Evolutionary conservation across 1,284 basidiomycete genomes (phyloP).

Genomic region (Apiotrichum montevideense): DNA sequence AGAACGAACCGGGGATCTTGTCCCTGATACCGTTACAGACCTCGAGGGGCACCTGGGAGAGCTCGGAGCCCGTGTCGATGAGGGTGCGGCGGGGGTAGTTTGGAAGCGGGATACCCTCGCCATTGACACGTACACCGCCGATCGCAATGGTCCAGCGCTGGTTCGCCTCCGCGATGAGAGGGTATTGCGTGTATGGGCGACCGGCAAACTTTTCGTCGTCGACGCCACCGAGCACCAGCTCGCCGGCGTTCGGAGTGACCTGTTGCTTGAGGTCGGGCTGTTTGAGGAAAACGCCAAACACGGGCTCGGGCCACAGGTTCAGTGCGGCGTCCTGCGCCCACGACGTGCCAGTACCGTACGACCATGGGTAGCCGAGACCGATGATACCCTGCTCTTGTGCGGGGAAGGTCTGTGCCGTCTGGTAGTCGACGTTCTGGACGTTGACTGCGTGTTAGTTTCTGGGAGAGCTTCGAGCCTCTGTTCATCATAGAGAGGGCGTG

Average conservation of each 20-base stretch:
- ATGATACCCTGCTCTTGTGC: neutral
- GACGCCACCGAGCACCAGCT: neutral
- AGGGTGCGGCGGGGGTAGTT: conserved; percentile 24
- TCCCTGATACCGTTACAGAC: conserved; percentile 61
- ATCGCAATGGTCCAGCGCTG: conserved; percentile 1
- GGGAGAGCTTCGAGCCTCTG: too few species aligned
- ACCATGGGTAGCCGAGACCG: neutral
- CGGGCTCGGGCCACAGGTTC: neutral
- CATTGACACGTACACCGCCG: neutral
- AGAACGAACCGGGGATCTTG: conserved; percentile 60
- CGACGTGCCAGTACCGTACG: neutral
- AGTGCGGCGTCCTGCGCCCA: neutral
- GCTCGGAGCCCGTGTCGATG: conserved; percentile 67
- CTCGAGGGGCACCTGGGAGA: conserved; percentile 69
- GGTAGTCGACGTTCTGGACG: conserved; percentile 35
- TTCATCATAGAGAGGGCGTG: too few species aligned
- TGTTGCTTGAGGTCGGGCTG: conserved; percentile 21
- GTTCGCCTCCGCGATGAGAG: neutral
- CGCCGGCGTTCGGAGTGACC: neutral
- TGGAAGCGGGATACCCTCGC: neutral
- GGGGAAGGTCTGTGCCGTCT: neutral
- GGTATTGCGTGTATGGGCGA: conserved; percentile 59
- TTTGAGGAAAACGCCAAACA: conserved; percentile 1
- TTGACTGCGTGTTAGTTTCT: conserved; percentile 51
- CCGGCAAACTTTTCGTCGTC: conserved; percentile 65